phyloP scores from a whole-genome alignment of 1,284 basidiomycete genomes.

The Farysia itapuensis region DNA sequence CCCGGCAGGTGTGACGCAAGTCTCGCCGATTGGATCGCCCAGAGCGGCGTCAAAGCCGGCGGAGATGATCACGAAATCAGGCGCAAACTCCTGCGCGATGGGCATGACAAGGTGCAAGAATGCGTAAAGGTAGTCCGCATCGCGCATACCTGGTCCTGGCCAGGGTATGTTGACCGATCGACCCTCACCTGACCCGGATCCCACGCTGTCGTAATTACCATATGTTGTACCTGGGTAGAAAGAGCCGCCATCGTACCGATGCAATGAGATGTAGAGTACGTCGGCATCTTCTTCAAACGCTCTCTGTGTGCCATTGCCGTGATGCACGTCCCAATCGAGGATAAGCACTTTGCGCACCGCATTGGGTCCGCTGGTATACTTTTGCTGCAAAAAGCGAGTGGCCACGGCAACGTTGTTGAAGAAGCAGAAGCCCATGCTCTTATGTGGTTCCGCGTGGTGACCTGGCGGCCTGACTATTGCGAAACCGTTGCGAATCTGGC shows the following conservation, averaged over 20 bases:
- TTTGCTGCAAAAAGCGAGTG: slow-evolving; percentile 61
- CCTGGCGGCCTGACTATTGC: slow-evolving; percentile 96
- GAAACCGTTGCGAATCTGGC: slow-evolving; percentile 80
- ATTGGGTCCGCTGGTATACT: slow-evolving; percentile 71
- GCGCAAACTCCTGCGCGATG: slow-evolving; percentile 91
- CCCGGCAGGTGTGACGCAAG: slow-evolving; percentile 85
- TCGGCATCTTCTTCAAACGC: slow-evolving; percentile 89
- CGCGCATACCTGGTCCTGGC: slow-evolving; percentile 83
- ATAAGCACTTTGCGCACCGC: slow-evolving; percentile 73
- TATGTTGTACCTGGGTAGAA: slow-evolving; percentile 93
- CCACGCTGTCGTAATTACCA: slow-evolving; percentile 81
- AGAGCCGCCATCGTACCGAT: slow-evolving; percentile 72
- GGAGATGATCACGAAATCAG: slow-evolving; percentile 94
- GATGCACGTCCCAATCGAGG: slow-evolving; percentile 98
- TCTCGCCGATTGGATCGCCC: slow-evolving; percentile 88
- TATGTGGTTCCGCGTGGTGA: slow-evolving; percentile 96
- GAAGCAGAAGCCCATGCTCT: slow-evolving; percentile 99
- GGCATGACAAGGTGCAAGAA: slow-evolving; percentile 97
- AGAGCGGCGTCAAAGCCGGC: slow-evolving; percentile 96
- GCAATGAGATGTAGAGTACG: slow-evolving; percentile 93
- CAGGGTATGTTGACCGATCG: slow-evolving; percentile 96
- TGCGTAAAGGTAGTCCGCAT: slow-evolving; percentile 94
- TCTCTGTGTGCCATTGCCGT: slow-evolving; percentile 95
- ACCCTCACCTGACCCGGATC: slow-evolving; percentile 73
- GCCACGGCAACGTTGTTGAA: slow-evolving; percentile 98